phyloP scores from a whole-genome alignment of 768 basidiomycete species.

The Leccinum olivaceopallidum region DNA sequence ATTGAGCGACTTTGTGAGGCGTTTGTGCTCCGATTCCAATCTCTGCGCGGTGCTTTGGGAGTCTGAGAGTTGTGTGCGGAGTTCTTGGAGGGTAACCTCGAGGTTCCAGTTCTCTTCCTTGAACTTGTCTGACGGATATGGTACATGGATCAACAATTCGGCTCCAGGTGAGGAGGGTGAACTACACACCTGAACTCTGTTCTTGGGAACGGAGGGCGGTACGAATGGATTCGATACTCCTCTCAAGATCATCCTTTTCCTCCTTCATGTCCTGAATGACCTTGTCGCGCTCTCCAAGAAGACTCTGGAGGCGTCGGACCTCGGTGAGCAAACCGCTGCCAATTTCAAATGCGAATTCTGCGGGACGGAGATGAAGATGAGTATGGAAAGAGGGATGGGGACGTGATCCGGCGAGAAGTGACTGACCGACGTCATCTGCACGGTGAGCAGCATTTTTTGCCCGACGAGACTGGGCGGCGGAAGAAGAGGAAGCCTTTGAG shows the following conservation, averaged over 20 bases:
- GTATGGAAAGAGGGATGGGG: not conserved
- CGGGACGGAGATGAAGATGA: slow-evolving; percentile 25
- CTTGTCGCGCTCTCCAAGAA: slow-evolving; percentile 91
- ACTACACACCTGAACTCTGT: slow-evolving; percentile 62
- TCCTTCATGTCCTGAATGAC: slow-evolving; percentile 89
- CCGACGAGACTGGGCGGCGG: slow-evolving; percentile 81
- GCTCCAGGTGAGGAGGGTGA: not conserved
- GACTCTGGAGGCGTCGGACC: slow-evolving; percentile 86
- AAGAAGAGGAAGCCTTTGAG: slow-evolving; percentile 60
- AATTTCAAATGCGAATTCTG: slow-evolving; percentile 98
- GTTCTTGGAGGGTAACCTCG: slow-evolving; percentile 89
- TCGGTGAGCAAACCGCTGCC: slow-evolving; percentile 90
- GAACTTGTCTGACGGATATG: slow-evolving; percentile 68
- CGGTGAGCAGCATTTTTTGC: slow-evolving; percentile 92
- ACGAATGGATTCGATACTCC: slow-evolving; percentile 71
- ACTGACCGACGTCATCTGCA: slow-evolving; percentile 85
- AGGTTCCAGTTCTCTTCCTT: slow-evolving; percentile 99
- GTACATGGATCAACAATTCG: slow-evolving; percentile 4
- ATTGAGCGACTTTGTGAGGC: no score
- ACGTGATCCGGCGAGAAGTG: slow-evolving; percentile 12
- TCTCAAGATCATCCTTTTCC: slow-evolving; percentile 88
- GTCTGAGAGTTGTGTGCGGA: slow-evolving; percentile 67
- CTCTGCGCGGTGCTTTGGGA: slow-evolving; percentile 65
- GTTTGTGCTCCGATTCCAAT: slow-evolving; percentile 69
- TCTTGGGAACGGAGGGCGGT: slow-evolving; percentile 79